Base-by-base conservation (phyloP, 2,329 filamentous ascomycete species). In the Plenodomus lindquistii region DNA sequence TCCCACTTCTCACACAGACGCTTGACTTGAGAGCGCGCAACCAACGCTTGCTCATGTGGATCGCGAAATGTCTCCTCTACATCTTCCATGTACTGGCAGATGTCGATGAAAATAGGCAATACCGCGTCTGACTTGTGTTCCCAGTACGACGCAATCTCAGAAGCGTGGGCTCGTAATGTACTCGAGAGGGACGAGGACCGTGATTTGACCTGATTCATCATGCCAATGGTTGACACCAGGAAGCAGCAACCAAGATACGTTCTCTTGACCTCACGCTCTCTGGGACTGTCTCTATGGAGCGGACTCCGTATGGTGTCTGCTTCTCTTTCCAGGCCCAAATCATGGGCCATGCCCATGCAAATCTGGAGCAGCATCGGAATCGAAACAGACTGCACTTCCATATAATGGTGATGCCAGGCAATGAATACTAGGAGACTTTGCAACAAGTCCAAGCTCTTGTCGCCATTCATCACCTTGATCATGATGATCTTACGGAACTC, bases 331-430 rank as follows among this genome's bases (percentile, higher is more conserved):
- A 71, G 48, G 8, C 62, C 60, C 11, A 71, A 47, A 41, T 70
- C 69, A 27, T 57, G 54, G 24, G 66, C 66, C 17, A 71, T 65
- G 38, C 66, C 66, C 18, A 67, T 48, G 40, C 65, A 70, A 5
- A 71, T 52, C 37, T 70, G 69, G 6, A 70, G 53, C 24, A 71
- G 62, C 56, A 69, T 63, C 13, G 65, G 61, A 27, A 70, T 61
- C 1, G 68, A 70, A 22, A 69, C 58, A 7, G 66, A 65, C 24
- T 70, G 61, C 20, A 61, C 44, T 39, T 71, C 66, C 66, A 70
- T 70, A 36, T 70, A 71, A 40, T 67, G 67, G 24, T 71, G 68
- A 31, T 71, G 68, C 69, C 69, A 71, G 3, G 69, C 69, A 42
- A 70, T 66, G 40, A 70, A 71, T 11, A 70, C 59, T 13, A 71